These are phyloP conservation scores for Aegilops longissima DNA, from an alignment of 176 grass and related monocot species.

Conservation along the genomic window DNA sequence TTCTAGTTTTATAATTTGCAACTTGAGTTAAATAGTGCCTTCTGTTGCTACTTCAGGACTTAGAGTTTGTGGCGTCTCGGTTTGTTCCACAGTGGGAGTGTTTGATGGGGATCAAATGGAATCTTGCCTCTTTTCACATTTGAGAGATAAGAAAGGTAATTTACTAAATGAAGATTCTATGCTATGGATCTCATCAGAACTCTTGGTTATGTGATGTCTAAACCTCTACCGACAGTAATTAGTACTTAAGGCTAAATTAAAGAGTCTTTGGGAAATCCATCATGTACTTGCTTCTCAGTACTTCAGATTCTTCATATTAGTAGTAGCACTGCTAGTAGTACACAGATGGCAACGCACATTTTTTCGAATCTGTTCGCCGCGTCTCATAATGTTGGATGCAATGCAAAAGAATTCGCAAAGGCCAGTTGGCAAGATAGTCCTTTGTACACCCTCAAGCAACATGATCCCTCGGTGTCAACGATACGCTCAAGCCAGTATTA, in stretches of 20 bases:
- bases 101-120: constrained; percentile 42
- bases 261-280: too few species aligned
- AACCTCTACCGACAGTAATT: background rate
- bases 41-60: constrained; percentile 7
- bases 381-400: constrained; percentile 8
- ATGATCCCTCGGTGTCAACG: constrained; percentile 6
- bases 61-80: constrained; percentile 36
- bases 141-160: background rate
- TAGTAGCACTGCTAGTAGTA: background rate
- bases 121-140: constrained; percentile 32
- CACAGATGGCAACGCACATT: background rate
- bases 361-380: background rate
- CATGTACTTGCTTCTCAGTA: background rate
- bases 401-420: constrained; percentile 16
- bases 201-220: background rate
- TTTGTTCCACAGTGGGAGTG: constrained; percentile 23
- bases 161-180: background rate
- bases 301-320: background rate
- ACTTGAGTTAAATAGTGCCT: background rate
- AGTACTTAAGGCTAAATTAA: too few species aligned
- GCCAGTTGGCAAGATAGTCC: constrained; percentile 30
- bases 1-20: constrained; percentile 8
- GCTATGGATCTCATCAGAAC: background rate
- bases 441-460: constrained; percentile 44
- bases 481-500: constrained; percentile 6